phyloP scores from a whole-genome alignment of 108 stramenopile genomes.

The Skeletonema grethae region DNA sequence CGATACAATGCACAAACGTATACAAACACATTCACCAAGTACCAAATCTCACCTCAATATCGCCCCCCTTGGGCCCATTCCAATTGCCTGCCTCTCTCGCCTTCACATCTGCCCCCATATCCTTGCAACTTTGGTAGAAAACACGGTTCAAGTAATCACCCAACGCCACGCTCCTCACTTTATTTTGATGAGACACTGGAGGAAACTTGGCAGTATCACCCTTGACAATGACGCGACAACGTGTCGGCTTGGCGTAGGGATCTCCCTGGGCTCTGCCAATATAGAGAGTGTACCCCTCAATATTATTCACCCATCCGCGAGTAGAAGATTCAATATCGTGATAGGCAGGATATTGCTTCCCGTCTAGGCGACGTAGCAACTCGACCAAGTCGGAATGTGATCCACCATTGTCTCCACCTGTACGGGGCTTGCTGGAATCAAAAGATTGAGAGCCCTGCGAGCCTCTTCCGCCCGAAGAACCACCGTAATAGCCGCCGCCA shows the following conservation, averaged over 20 bases:
- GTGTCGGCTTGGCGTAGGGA: slow-evolving; percentile 94
- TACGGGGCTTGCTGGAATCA: slow-evolving; percentile 28
- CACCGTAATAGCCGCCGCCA: slow-evolving; percentile 3
- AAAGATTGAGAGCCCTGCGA: slow-evolving; percentile 14
- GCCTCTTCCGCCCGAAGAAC: background rate
- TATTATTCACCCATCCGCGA: slow-evolving; percentile 60
- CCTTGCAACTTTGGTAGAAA: slow-evolving; percentile 60
- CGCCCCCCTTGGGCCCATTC: slow-evolving; percentile 75
- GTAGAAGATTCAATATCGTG: slow-evolving; percentile 84
- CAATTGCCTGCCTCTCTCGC: slow-evolving; percentile 36
- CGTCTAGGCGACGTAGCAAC: slow-evolving; percentile 75
- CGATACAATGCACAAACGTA: background rate
- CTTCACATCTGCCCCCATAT: slow-evolving; percentile 79
- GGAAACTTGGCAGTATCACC: slow-evolving; percentile 74
- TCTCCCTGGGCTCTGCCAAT: slow-evolving; percentile 89
- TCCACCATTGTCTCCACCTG: slow-evolving; percentile 51
- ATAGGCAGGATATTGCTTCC: slow-evolving; percentile 85
- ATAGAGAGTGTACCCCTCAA: slow-evolving; percentile 62
- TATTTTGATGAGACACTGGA: slow-evolving; percentile 65
- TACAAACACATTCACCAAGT: background rate
- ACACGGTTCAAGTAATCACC: slow-evolving; percentile 83
- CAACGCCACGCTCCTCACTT: slow-evolving; percentile 70
- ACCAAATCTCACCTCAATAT: slow-evolving; percentile 58
- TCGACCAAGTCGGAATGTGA: slow-evolving; percentile 66
- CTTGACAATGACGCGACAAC: slow-evolving; percentile 78